Conservation (phyloP, 495 filamentous ascomycete species). For the Penicillium manginii region DNA sequence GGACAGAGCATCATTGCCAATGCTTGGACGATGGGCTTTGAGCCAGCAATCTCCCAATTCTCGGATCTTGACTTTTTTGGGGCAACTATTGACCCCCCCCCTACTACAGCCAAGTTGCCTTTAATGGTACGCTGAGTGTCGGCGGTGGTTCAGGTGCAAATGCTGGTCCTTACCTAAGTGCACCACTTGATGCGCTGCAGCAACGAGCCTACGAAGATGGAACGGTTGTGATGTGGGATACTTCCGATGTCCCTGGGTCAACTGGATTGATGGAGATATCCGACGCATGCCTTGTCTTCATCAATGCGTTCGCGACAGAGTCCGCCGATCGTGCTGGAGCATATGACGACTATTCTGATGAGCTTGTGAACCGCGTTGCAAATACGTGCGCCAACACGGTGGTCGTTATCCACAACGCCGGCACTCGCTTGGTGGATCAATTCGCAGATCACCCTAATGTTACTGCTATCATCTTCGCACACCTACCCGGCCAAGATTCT, state of each 20-base stretch:
- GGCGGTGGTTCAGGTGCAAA: slow-evolving; percentile 40
- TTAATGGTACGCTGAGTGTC: slow-evolving; percentile 59
- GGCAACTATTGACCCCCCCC: slow-evolving; percentile 8
- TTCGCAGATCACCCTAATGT: slow-evolving; percentile 58
- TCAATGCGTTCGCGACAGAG: slow-evolving; percentile 64
- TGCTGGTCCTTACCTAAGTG: slow-evolving; percentile 42
- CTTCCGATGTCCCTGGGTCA: slow-evolving; percentile 42
- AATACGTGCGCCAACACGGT: slow-evolving; percentile 56
- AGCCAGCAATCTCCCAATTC: slow-evolving; percentile 30
- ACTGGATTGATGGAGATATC: slow-evolving; percentile 35
- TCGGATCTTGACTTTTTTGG: neutral
- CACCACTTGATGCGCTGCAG: slow-evolving; percentile 58
- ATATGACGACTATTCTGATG: slow-evolving; percentile 50
- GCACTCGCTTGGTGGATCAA: slow-evolving; percentile 43
- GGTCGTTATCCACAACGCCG: slow-evolving; percentile 49
- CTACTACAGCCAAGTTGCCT: slow-evolving; percentile 39
- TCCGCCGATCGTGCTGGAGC: slow-evolving; percentile 34
- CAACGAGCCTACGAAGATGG: slow-evolving; percentile 49
- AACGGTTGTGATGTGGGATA: slow-evolving; percentile 50
- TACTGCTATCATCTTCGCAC: slow-evolving; percentile 72
- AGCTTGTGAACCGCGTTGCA: slow-evolving; percentile 59
- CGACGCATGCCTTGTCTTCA: slow-evolving; percentile 62
- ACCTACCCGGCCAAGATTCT: slow-evolving; percentile 77
- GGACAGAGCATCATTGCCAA: neutral
- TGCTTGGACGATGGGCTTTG: slow-evolving; percentile 42